Percentiles rank a stretch among this genome's conserved stretches.
phyloP scores from a whole-genome alignment of 78 protist genomes.

The Dictyostelium purpureum region DNA sequence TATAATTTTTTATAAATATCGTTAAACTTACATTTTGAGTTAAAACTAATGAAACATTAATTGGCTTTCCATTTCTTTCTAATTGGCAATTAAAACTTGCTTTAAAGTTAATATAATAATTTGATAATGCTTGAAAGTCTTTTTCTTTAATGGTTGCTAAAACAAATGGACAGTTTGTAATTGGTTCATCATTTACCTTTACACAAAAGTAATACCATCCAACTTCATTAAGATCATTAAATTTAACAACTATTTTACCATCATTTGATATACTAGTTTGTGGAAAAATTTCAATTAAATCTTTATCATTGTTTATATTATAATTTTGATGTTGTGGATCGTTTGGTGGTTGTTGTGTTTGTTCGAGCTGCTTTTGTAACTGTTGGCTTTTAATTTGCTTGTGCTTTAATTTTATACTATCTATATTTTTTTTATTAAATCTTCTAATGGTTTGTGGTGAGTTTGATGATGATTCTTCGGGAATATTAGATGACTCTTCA shows the following conservation, averaged over 20 bases:
- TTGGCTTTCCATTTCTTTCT: slow-evolving; percentile 28
- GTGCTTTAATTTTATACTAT: neutral
- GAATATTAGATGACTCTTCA: too few species aligned
- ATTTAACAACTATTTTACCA: neutral
- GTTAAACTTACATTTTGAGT: slow-evolving; percentile 27
- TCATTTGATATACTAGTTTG: neutral
- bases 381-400: neutral
- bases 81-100: slow-evolving; percentile 54
- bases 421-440: neutral
- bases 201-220: slow-evolving; percentile 38
- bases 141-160: slow-evolving; percentile 19
- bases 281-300: slow-evolving; percentile 13
- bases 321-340: neutral
- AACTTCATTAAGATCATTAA: neutral
- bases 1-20: neutral
- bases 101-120: neutral
- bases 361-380: too few species aligned
- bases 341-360: neutral
- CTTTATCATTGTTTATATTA: neutral
- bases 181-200: neutral
- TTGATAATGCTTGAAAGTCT: slow-evolving; percentile 32
- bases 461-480: too few species aligned
- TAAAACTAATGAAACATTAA: neutral
- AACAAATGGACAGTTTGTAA: slow-evolving; percentile 33
- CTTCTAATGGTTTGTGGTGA: too few species aligned